Conservation (phyloP, 2,329 filamentous ascomycete genomes). For the Bipolaris cookei region DNA sequence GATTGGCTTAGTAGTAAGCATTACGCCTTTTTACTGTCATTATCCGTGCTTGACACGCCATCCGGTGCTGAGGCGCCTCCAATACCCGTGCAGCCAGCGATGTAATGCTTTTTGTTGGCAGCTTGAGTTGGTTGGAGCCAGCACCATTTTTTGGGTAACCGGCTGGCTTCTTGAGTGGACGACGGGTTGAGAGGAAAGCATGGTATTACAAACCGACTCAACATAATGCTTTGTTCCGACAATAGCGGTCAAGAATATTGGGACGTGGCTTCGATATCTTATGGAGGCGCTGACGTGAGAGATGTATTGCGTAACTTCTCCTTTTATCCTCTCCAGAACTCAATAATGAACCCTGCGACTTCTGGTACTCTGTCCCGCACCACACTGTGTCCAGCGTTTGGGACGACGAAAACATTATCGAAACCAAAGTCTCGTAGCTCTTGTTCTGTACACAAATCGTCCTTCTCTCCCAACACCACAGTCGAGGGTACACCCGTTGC, state of each 20-base stretch:
- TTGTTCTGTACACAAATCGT: slow-evolving; percentile 44
- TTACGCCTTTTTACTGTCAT: slow-evolving; percentile 41
- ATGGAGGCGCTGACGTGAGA: slow-evolving; percentile 47
- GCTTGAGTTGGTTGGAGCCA: no score
- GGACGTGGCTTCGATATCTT: neutral
- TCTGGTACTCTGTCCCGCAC: slow-evolving; percentile 48
- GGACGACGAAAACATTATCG: slow-evolving; percentile 47
- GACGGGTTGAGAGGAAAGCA: slow-evolving; percentile 61
- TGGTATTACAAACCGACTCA: slow-evolving; percentile 59
- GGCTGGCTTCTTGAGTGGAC: slow-evolving; percentile 54
- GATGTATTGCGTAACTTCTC: slow-evolving; percentile 58
- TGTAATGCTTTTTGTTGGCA: slow-evolving; percentile 26
- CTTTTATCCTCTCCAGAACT: slow-evolving; percentile 34
- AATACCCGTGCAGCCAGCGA: slow-evolving; percentile 36
- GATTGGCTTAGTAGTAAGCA: slow-evolving; percentile 41
- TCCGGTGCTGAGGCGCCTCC: slow-evolving; percentile 42
- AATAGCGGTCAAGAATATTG: slow-evolving; percentile 30
- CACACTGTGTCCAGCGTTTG: slow-evolving; percentile 51
- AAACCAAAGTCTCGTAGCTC: slow-evolving; percentile 47
- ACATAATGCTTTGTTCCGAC: slow-evolving; percentile 57
- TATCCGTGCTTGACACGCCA: slow-evolving; percentile 38
- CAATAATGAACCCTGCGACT: slow-evolving; percentile 44
- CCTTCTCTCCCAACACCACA: slow-evolving; percentile 48
- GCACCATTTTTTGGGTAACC: no score
- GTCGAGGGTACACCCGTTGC: slow-evolving; percentile 33